phyloP scores from a whole-genome alignment of 1,284 basidiomycete species.

The Irpex lacteus region DNA sequence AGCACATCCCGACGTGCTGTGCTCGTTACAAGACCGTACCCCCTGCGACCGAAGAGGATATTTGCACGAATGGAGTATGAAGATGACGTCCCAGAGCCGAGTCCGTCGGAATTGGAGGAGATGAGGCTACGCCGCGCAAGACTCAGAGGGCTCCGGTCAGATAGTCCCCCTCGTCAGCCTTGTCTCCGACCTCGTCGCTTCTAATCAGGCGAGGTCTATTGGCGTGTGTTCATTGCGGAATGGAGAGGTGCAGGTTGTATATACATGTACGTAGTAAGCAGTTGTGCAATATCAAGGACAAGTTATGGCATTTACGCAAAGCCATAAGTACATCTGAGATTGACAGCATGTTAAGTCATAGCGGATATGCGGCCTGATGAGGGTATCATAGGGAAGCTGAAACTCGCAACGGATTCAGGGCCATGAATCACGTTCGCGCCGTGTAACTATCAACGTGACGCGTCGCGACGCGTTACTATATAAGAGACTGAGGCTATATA shows the following conservation, averaged over 20 bases:
- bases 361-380: too few species aligned
- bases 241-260: too few species aligned
- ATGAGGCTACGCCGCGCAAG: not conserved
- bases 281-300: not conserved
- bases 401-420: too few species aligned
- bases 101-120: not conserved
- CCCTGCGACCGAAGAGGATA: not conserved
- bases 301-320: too few species aligned
- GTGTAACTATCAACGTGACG: too few species aligned
- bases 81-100: not conserved
- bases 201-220: not conserved
- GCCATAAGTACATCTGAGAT: too few species aligned
- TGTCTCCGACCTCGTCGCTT: not conserved
- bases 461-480: too few species aligned
- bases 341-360: too few species aligned
- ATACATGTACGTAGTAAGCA: not conserved
- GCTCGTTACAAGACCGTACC: not conserved
- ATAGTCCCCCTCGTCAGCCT: not conserved
- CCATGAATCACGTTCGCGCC: too few species aligned
- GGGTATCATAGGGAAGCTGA: too few species aligned
- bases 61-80: not conserved
- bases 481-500: too few species aligned
- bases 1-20: not conserved
- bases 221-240: not conserved
- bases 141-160: not conserved